phyloP scores from a whole-genome alignment of 2,329 filamentous ascomycete genomes.

The Didymosphaeria variabile region DNA sequence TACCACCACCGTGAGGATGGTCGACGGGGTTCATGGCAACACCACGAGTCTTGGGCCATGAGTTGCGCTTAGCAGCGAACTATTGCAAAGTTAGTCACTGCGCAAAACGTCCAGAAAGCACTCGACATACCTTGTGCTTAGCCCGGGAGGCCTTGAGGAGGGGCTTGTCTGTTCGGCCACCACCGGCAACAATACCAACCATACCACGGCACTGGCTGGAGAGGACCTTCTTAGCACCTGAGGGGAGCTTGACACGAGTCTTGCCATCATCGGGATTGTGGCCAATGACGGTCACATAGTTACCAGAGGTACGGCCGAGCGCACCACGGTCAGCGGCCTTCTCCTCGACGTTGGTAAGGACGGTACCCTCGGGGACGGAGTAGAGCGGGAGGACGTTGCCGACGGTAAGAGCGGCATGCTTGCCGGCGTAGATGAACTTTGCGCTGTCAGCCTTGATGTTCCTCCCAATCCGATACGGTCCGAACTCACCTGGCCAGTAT shows the following conservation, averaged over 20 bases:
- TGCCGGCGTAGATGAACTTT: slow-evolving; percentile 97
- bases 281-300: slow-evolving; percentile 83
- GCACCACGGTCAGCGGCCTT: slow-evolving; percentile 96
- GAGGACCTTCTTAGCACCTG: slow-evolving; percentile 98
- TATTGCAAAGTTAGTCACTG: slow-evolving; percentile 19
- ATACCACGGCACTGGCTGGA: slow-evolving; percentile 92
- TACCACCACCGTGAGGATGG: slow-evolving; percentile 84
- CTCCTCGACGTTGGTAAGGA: slow-evolving; percentile 99
- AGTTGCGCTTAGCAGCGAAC: slow-evolving; percentile 99
- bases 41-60: slow-evolving; percentile 99
- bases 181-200: slow-evolving; percentile 99
- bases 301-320: slow-evolving; percentile 95
- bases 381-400: slow-evolving; percentile 96
- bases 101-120: background rate
- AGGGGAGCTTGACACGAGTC: slow-evolving; percentile 99
- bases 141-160: slow-evolving; percentile 99
- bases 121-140: slow-evolving; percentile 79
- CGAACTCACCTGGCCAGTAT: slow-evolving; percentile 81
- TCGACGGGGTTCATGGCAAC: slow-evolving; percentile 99
- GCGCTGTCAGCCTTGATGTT: slow-evolving; percentile 29
- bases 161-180: slow-evolving; percentile 99
- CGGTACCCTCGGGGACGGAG: slow-evolving; percentile 98
- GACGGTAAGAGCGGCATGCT: slow-evolving; percentile 96
- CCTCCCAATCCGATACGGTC: background rate
- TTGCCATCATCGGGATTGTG: slow-evolving; percentile 78